Evolutionary conservation across 2,329 filamentous ascomycete genomes (phyloP), one percentile per base, ranked within the genome.

Genomic region (Aspergillus unguis): DNA sequence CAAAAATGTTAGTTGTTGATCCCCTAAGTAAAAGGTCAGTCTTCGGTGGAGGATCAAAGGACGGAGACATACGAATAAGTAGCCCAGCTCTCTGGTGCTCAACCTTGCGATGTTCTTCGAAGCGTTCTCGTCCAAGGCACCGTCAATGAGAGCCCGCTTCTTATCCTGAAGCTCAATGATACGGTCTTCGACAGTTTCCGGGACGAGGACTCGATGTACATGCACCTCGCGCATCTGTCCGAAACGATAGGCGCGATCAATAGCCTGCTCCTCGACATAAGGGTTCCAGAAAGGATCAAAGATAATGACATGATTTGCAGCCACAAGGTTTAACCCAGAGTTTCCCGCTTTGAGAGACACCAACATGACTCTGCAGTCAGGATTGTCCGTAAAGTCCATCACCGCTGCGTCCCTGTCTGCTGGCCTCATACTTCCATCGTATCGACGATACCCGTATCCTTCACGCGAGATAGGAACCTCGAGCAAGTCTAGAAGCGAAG

Each of bases 251-350:
- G 91, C 89, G 25, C 92, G 87, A 68, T 95, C 92, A 46, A 96
- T 86, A 3, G 92, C 92, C 72, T 96, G 92, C 71, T 91, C 90
- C 72, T 96, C 92, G 44, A 95, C 87, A 66, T 87, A 95, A 0
- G 91, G 92, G 58, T 96, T 96, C 90, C 90, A 96, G 74, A 95
- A 95, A 0, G 91, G 91, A 66, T 96, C 91, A 65, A 95, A 84
- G 58, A 96, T 88, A 69, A 96, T 90, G 60, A 96, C 89, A 58
- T 90, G 86, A 1, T 85, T 90, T 0, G 91, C 92, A 17, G 85
- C 83, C 36, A 87, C 89, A 25, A 96, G 79, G 65, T 96, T 96
- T 42, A 96, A 80, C 1, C 92, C 92, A 0, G 91, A 85, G 62
- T 92, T 92, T 32, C 89, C 89, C 1, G 89, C 88, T 62, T 89